Evolutionary conservation across 139 green algal genomes (phyloP), one percentile per base, ranked within the genome.

Genomic region (Chlorella sp.): DNA sequence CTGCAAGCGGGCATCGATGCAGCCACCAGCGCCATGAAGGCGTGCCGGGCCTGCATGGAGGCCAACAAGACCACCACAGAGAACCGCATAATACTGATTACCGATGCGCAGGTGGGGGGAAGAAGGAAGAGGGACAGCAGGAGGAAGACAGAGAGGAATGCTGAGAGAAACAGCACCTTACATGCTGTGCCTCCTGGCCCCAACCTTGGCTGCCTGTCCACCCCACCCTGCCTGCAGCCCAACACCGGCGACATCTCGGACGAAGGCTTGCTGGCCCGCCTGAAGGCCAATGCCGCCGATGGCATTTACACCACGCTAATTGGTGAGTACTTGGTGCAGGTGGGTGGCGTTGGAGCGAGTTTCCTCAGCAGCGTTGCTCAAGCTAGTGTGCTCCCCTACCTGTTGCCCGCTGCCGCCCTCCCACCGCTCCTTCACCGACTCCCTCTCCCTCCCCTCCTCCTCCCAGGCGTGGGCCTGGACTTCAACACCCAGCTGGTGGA

Each of bases 401-500:
- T n/a, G n/a, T n/a, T n/a, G n/a, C n/a, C n/a, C n/a, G n/a, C n/a
- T n/a, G n/a, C n/a, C n/a, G n/a, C n/a, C n/a, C n/a, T n/a, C n/a
- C n/a, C n/a, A n/a, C n/a, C n/a, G n/a, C n/a, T 51, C 9, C 9
- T 9, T 55, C 34, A 21, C 7, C 26, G 34, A 23, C 21, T 56
- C 17, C 69, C 44, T 9, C 47, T 17, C 38, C 60, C 36, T 11
- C 18, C 13, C 38, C 26, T 32, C 68, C n/a, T 11, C 9, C 7
- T 13, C 0, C n/a, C 76, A 82, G 82, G 81, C 30, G 82, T 89
- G 32, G 86, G 86, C 0, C 57, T 89, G 21, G 86, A 89, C 74
- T 87, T 90, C 71, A 89, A 90, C 83, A 90, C 86, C 17, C 41
- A 81, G 62, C 73, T 90, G 41, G 47, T 82, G 3, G 71, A 90